Conservation (phyloP, 108 stramenopile species). For the Cafeteria roenbergensis region DNA sequence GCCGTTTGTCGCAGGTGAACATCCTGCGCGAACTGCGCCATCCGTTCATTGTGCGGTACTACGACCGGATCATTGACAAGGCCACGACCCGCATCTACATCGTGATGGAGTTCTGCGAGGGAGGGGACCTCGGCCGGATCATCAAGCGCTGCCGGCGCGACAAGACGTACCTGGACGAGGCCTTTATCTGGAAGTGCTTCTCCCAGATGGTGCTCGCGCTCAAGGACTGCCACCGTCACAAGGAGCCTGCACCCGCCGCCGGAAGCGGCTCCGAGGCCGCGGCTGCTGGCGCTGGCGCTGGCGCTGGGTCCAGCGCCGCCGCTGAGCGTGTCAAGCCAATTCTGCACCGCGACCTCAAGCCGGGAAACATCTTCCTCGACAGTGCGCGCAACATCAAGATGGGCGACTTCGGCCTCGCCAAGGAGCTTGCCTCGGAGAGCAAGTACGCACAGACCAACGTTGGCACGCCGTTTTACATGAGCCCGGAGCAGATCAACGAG, state of each 20-base stretch:
- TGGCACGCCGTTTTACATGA: constrained; percentile 57
- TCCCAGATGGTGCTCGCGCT: constrained; percentile 40
- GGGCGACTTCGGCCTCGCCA: constrained; percentile 55
- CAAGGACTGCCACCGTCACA: constrained; percentile 36
- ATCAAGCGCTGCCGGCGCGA: constrained; percentile 17
- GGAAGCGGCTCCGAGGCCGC: neutral
- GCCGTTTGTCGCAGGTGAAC: constrained; percentile 34
- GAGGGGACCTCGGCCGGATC: constrained; percentile 33
- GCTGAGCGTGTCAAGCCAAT: constrained; percentile 28
- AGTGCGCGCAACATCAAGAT: constrained; percentile 28
- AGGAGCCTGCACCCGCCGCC: constrained; percentile 19
- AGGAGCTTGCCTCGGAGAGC: constrained; percentile 26
- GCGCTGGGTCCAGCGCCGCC: neutral
- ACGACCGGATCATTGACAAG: constrained; percentile 48
- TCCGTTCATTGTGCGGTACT: constrained; percentile 51
- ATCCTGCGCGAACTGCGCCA: constrained; percentile 46
- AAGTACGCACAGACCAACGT: constrained; percentile 34
- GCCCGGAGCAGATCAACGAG: constrained; percentile 48
- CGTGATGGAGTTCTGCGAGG: constrained; percentile 49
- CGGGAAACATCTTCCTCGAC: constrained; percentile 48
- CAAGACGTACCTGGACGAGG: constrained; percentile 30
- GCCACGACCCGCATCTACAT: constrained; percentile 37
- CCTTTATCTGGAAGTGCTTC: constrained; percentile 38
- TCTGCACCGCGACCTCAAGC: constrained; percentile 53
- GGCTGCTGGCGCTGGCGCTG: neutral